Conservation (phyloP, 306 rosid species). For the Glycine tomentella region DNA sequence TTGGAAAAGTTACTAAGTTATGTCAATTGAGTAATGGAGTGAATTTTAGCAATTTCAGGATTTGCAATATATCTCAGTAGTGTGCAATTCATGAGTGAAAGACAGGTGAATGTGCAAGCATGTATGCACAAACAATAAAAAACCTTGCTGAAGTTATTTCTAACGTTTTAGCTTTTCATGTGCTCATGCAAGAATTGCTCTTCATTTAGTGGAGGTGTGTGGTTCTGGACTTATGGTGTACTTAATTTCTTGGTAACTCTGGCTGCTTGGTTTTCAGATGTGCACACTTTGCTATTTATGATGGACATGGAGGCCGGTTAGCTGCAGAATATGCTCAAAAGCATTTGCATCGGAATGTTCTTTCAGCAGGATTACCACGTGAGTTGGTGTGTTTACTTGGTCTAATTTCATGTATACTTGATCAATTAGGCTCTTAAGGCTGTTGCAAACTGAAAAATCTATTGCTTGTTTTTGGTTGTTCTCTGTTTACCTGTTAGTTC, state of each 20-base stretch:
- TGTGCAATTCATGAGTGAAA: constrained; percentile 16
- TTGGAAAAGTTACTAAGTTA: not conserved
- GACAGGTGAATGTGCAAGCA: not conserved
- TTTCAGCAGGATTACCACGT: constrained; percentile 95
- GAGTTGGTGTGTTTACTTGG: constrained; percentile 99
- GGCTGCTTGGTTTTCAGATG: constrained; percentile 58
- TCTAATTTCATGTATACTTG: constrained; percentile 58
- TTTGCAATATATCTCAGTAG: not conserved
- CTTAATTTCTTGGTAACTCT: constrained; percentile 34
- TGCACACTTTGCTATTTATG: constrained; percentile 87
- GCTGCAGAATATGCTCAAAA: constrained; percentile 89
- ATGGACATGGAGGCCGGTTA: constrained; percentile 93
- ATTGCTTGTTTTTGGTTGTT: constrained; percentile 33
- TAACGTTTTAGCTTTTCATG: not conserved
- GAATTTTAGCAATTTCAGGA: not conserved
- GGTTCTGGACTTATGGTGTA: constrained; percentile 13
- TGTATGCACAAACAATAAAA: no score
- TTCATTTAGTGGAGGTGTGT: not conserved
- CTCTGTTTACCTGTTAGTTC: not conserved
- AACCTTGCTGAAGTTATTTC: not conserved
- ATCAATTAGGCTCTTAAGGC: constrained; percentile 37
- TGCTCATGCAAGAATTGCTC: not conserved
- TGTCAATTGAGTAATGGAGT: not conserved
- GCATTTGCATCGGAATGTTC: constrained; percentile 79
- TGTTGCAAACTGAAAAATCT: constrained; percentile 28